Evolutionary conservation across 306 rosid genomes (phyloP), one percentile per base, ranked within the genome.

Genomic region (Dryas alaskensis): DNA sequence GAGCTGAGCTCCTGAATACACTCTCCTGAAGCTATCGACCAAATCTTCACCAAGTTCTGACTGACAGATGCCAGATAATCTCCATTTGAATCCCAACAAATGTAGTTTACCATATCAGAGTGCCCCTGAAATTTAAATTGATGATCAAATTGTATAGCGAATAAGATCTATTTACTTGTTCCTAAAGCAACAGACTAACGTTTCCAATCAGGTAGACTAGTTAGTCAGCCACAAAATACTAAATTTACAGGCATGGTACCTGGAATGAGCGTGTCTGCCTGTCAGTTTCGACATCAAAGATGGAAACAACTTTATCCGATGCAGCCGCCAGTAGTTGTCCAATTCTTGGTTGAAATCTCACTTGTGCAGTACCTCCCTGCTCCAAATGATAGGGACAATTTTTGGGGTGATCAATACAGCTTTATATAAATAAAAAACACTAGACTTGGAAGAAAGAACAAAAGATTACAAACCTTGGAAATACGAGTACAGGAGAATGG

Each of bases 231-330:
- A 59, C 69, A 39, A 44, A 67, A 42, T 10, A 47, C 42, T 12
- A 67, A 7, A 27, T 64, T 27, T 73, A 65, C 45, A 65, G 27
- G 61, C 59, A 67, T 16, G 65, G 44, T 78, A 93, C 98, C 96
- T 84, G 90, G 22, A 93, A 83, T 50, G 88, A 81, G 80, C 79
- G 88, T 71, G 83, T 80, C 72, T 44, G 81, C 77, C 87, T 86
- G 82, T 89, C 92, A 74, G 90, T 79, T 87, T 93, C 98, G 8
- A 91, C 93, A 81, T 93, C 98, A 81, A 89, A 89, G 81, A 93
- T 78, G 71, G 97, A 84, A 22, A 93, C 96, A 37, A 82, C 72
- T 69, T 79, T 87, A 72, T 88, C 89, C 42, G 93, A 75, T 57
- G 92, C 91, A 13, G 93, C 97, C 42, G 98, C 98, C 84, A 93